These are phyloP conservation scores for Candida sp. DNA, from an alignment of 1,139 yeast genomes.

Conservation along the genomic window DNA sequence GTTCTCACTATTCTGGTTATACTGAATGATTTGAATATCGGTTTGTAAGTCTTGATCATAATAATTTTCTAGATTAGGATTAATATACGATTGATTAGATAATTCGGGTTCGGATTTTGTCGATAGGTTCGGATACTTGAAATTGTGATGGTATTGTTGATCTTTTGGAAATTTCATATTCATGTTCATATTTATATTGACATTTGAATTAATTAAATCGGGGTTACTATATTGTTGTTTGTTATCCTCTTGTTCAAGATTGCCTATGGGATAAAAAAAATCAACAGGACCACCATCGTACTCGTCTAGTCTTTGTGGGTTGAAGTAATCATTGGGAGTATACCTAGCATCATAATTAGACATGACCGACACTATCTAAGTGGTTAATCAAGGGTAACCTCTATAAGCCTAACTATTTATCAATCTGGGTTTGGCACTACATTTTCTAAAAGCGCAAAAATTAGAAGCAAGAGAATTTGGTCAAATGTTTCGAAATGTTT, in stretches of 20 bases:
- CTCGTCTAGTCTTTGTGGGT: background rate
- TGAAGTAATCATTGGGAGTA: background rate
- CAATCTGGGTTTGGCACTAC: background rate
- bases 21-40: too few relatives aligned
- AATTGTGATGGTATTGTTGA: background rate
- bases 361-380: background rate
- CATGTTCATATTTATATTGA: background rate
- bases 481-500: background rate
- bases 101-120: background rate
- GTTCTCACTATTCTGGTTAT: too few relatives aligned
- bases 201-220: too few relatives aligned
- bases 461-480: background rate
- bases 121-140: background rate
- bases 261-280: too few relatives aligned
- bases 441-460: background rate
- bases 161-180: background rate
- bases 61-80: background rate
- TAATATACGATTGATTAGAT: background rate
- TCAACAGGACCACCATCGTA: background rate
- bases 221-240: too few relatives aligned
- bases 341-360: background rate
- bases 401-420: background rate
- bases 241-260: too few relatives aligned
- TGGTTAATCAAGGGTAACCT: background rate
- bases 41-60: too few relatives aligned